phyloP scores from a whole-genome alignment of 1,284 basidiomycete genomes.

The Anthracocystis walkeri region DNA sequence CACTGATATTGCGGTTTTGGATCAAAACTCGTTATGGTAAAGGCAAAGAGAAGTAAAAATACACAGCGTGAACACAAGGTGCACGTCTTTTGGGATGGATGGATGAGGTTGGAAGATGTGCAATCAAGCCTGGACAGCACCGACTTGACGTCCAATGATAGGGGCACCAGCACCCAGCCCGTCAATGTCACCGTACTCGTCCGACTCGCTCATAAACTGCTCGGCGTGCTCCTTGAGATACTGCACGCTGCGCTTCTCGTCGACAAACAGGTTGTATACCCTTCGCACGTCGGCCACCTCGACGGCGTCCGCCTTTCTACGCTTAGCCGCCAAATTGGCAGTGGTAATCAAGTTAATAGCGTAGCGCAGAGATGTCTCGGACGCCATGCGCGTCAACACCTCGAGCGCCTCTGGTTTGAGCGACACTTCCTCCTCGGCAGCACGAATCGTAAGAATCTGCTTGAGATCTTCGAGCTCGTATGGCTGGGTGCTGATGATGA shows the following conservation, averaged over 20 bases:
- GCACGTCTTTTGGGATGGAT: constrained; percentile 10
- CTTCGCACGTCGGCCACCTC: constrained; percentile 85
- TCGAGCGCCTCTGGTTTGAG: constrained; percentile 80
- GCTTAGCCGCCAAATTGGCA: constrained; percentile 82
- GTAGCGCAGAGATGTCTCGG: constrained; percentile 81
- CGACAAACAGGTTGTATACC: constrained; percentile 84
- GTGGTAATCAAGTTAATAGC: constrained; percentile 92
- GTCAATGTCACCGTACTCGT: constrained; percentile 52
- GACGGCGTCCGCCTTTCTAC: constrained; percentile 80
- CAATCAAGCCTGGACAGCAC: constrained; percentile 20
- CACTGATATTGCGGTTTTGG: too few species aligned
- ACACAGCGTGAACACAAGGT: constrained; percentile 13
- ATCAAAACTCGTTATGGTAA: background rate
- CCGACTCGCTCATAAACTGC: constrained; percentile 73
- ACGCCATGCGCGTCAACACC: constrained; percentile 86
- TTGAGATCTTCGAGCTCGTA: constrained; percentile 86
- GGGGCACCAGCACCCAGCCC: constrained; percentile 34
- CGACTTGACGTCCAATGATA: constrained; percentile 34
- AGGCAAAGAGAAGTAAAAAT: constrained; percentile 31
- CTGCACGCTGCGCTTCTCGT: constrained; percentile 92
- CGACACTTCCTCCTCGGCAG: constrained; percentile 95
- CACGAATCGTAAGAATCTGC: constrained; percentile 93
- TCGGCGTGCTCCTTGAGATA: constrained; percentile 87
- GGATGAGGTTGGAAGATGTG: background rate
- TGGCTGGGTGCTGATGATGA: constrained; percentile 94